Evolutionary conservation across 352 stramenopile species (phyloP), one percentile per base, ranked within the genome.

Genomic region (Globisporangium emineosum): DNA sequence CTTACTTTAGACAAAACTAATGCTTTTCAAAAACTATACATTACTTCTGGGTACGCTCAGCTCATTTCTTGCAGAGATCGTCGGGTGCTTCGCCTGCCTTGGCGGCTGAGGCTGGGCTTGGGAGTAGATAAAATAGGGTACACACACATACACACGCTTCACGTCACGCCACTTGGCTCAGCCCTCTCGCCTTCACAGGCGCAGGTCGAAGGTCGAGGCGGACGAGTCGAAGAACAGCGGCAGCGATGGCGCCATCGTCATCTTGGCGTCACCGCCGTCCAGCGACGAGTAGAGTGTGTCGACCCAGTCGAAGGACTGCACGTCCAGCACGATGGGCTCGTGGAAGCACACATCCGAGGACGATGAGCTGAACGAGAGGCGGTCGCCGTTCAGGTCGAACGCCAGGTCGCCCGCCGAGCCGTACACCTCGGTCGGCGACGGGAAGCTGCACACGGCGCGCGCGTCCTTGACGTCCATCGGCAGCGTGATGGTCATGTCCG

Each of bases 241-340:
- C 15, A 45, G 43, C 5, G 43, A 25, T 7, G 52, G 53, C 49
- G 63, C 27, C 25, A 40, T 21, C 35, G 33, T 32, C 9, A 35
- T 56, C 25, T 63, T 59, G 45, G 63, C 55, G 21, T 67, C 55
- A n/a, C 50, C 37, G 40, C 70, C 54, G 42, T 79, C 67, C 43
- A 85, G 70, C 27, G 76, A 82, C 57, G 74, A 81, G 66, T 78
- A 85, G 42, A 85, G 68, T 54, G 62, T 69, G 52, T 85, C 77
- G n/a, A 85, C 65, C 77, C 77, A 85, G 60, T 85, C 77, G 12
- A 83, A 59, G 17, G 73, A 81, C 10, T 78, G 62, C n/a, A 64
- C 58, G 25, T 68, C 68, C 50, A 69, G 54, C 50, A 57, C 62
- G 43, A 70, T 66, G n/a, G 65, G 43, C 50, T 65, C 66, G 52